These are phyloP conservation scores for Daldinia sp. DNA, from an alignment of 2,329 filamentous ascomycete species.

Conservation along the genomic window DNA sequence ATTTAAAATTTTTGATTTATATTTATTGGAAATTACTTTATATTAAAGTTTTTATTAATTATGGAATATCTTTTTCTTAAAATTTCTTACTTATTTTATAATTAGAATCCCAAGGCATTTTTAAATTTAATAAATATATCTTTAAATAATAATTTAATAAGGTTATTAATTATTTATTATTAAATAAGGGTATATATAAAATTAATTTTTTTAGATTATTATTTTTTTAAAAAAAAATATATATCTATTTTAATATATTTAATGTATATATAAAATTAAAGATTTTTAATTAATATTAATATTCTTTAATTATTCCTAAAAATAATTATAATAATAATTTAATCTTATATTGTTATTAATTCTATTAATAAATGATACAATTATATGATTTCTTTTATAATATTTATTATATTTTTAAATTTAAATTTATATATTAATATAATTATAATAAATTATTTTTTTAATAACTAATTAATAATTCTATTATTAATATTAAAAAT, in stretches of 20 bases:
- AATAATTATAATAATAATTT: constrained; percentile 9
- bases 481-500: constrained; percentile 12
- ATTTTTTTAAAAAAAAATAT: constrained; percentile 4
- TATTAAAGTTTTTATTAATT: constrained; percentile 2
- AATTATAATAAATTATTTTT: not conserved
- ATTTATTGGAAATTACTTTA: constrained; percentile 3
- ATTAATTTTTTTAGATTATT: not conserved
- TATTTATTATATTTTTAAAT: constrained; percentile 6
- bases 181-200: constrained; percentile 1
- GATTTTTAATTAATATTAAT: constrained; percentile 10
- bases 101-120: not conserved
- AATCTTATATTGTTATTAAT: constrained; percentile 6
- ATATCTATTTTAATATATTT: constrained; percentile 14
- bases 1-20: not conserved
- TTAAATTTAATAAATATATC: constrained; percentile 3
- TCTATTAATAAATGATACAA: constrained; percentile 2
- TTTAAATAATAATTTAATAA: constrained; percentile 11
- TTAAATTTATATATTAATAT: constrained; percentile 8
- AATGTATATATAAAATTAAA: not conserved
- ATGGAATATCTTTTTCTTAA: not conserved
- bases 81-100: constrained; percentile 10
- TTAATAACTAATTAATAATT: constrained; percentile 2
- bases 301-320: constrained; percentile 16
- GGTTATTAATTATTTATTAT: not conserved
- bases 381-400: constrained; percentile 15